phyloP scores from a whole-genome alignment of 495 filamentous ascomycete species.

The Aspergillus cavernicola region DNA sequence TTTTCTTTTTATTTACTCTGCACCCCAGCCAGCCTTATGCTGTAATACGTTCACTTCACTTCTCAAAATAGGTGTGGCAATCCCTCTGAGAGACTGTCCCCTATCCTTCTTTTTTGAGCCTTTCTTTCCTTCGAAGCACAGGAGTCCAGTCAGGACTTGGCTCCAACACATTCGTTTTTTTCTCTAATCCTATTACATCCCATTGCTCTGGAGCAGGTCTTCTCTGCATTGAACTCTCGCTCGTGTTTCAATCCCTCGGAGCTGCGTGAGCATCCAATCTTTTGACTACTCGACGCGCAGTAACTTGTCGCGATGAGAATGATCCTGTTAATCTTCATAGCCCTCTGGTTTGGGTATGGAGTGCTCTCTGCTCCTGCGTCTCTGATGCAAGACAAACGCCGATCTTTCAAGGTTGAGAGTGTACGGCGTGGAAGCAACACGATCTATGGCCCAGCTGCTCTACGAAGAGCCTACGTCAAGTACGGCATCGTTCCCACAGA shows the following conservation, averaged over 20 bases:
- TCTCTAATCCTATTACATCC: constrained; percentile 13
- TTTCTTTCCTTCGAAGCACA: constrained; percentile 1
- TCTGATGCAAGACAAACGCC: constrained; percentile 23
- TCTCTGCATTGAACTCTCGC: background rate
- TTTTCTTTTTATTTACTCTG: constrained; percentile 1
- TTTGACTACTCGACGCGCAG: constrained; percentile 1
- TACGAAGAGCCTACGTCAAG: constrained; percentile 62
- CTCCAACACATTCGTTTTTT: constrained; percentile 16
- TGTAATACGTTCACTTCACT: constrained; percentile 2
- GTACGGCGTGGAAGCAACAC: constrained; percentile 50
- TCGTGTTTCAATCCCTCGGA: background rate
- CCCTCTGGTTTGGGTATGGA: constrained; percentile 36
- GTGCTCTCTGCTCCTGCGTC: constrained; percentile 32
- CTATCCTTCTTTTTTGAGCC: constrained; percentile 17
- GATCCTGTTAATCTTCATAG: constrained; percentile 26
- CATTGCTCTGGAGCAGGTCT: constrained; percentile 20
- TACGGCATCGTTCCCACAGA: constrained; percentile 46
- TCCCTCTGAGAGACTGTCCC: constrained; percentile 13
- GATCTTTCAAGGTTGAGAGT: constrained; percentile 59
- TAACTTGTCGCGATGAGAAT: constrained; percentile 28
- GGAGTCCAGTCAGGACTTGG: constrained; percentile 6
- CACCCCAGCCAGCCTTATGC: constrained; percentile 3
- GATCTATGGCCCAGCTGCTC: constrained; percentile 52
- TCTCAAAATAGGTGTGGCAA: constrained; percentile 11
- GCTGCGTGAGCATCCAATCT: constrained; percentile 4